phyloP scores from a whole-genome alignment of 2,329 filamentous ascomycete genomes.

The Cryoendolithus antarcticus region DNA sequence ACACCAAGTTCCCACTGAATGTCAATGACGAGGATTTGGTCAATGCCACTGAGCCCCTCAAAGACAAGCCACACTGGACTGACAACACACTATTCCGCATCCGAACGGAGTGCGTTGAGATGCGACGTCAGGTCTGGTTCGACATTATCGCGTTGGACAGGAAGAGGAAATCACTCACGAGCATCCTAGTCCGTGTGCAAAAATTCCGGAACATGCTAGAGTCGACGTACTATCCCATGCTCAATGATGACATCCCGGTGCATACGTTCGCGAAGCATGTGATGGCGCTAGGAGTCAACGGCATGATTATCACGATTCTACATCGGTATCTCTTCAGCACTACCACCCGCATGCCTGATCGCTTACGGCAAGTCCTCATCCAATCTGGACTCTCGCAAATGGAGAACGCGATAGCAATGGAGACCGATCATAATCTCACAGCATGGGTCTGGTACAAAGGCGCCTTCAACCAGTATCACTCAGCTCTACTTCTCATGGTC shows the following conservation, averaged over 20 bases:
- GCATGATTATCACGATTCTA: slow-evolving; percentile 54
- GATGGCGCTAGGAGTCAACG: slow-evolving; percentile 50
- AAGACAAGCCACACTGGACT: slow-evolving; percentile 48
- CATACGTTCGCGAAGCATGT: slow-evolving; percentile 53
- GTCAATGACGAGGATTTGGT: slow-evolving; percentile 54
- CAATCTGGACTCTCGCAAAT: slow-evolving; percentile 44
- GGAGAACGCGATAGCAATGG: slow-evolving; percentile 43
- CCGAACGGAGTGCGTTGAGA: slow-evolving; percentile 60
- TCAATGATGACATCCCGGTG: slow-evolving; percentile 47
- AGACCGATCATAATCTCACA: slow-evolving; percentile 39
- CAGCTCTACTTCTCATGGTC: slow-evolving; percentile 54
- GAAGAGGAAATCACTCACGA: slow-evolving; percentile 49
- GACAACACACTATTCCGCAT: slow-evolving; percentile 56
- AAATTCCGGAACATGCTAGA: slow-evolving; percentile 53
- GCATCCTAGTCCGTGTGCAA: slow-evolving; percentile 56
- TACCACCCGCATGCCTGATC: slow-evolving; percentile 43
- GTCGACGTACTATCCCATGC: slow-evolving; percentile 51
- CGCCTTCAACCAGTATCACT: slow-evolving; percentile 61
- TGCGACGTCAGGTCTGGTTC: slow-evolving; percentile 58
- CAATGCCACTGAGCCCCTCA: slow-evolving; percentile 28
- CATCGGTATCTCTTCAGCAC: slow-evolving; percentile 51
- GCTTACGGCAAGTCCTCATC: slow-evolving; percentile 51
- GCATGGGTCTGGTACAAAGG: slow-evolving; percentile 59
- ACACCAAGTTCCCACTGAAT: slow-evolving; percentile 60
- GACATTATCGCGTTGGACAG: slow-evolving; percentile 54